Percentiles rank a stretch among this genome's conserved stretches.
Conservation (phyloP, 495 filamentous ascomycete genomes). For the Pyrenopolyporus hunteri region DNA sequence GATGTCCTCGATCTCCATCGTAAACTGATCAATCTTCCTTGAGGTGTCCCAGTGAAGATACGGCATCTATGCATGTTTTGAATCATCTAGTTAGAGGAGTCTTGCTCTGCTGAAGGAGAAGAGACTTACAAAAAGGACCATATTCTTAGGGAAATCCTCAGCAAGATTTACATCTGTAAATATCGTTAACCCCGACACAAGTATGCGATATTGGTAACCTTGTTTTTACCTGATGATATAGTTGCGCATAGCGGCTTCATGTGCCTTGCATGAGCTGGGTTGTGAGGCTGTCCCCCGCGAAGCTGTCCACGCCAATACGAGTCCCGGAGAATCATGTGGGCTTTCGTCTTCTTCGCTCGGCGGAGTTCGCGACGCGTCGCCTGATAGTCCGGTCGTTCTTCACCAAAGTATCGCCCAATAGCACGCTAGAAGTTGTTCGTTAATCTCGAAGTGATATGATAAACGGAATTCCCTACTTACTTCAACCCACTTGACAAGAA, state of each 20-base stretch:
- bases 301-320: conserved; percentile 33
- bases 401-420: conserved; percentile 28
- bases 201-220: neutral
- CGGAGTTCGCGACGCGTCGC: conserved; percentile 4
- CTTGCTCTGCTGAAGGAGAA: neutral
- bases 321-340: conserved; percentile 31
- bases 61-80: conserved; percentile 56
- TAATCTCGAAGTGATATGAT: neutral
- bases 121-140: conserved; percentile 48
- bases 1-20: conserved; percentile 47
- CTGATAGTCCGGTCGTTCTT: conserved; percentile 11
- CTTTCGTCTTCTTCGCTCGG: conserved; percentile 2
- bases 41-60: conserved; percentile 72
- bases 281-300: conserved; percentile 30
- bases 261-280: conserved; percentile 45
- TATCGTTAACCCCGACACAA: neutral
- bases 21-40: conserved; percentile 24
- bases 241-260: conserved; percentile 46
- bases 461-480: neutral
- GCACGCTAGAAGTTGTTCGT: conserved; percentile 14
- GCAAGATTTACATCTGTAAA: conserved; percentile 12
- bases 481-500: conserved; percentile 30
- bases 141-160: conserved; percentile 41
- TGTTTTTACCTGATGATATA: conserved; percentile 36
- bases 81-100: neutral